Evolutionary conservation across 331 rosid genomes (phyloP), one percentile per base, ranked within the genome.

Genomic region (Cydonia oblonga): DNA sequence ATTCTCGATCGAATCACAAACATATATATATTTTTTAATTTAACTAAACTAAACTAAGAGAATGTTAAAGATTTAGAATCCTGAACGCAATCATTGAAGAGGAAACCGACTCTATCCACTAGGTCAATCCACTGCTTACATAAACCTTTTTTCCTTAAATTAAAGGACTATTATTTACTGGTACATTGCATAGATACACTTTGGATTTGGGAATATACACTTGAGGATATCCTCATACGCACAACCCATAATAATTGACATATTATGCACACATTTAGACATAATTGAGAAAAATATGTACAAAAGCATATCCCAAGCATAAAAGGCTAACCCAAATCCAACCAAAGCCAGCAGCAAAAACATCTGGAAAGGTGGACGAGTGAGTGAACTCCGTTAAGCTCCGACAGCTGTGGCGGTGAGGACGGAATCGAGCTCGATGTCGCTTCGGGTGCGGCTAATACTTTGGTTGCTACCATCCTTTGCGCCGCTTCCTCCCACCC

Each of bases 341-440:
- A 63, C 28, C 67, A 10, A 33, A 42, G 10, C 29, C 33, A 60
- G 68, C 46, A 38, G 18, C 40, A 11, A 25, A 24, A 40, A 38
- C 58, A 71, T 59, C 57, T 19, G 20, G 68, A 58, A 49, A 2
- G 68, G 26, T 20, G 14, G 58, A 59, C 2, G 0, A 13, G 9
- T 4, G 24, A 22, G 35, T 4, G 18, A 62, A 62, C 23, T 29
- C 51, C 11, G n/a, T 79, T 72, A 92, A 69, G 92, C 97, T 49
- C 89, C 96, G 29, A 87, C 96, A 1, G 84, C 56, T 19, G 96
- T 77, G 66, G 82, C 62, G 8, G 83, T 70, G 3, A 78, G 80
- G 32, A 78, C 16, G 6, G 84, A 76, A 62, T 89, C 58, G 28
- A 40, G 26, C 18, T 71, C 93, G 9, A 89, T 68, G 5, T 90